Evolutionary conservation across 495 filamentous ascomycete genomes (phyloP).

Genomic region (Aspergillus kassunensis): DNA sequence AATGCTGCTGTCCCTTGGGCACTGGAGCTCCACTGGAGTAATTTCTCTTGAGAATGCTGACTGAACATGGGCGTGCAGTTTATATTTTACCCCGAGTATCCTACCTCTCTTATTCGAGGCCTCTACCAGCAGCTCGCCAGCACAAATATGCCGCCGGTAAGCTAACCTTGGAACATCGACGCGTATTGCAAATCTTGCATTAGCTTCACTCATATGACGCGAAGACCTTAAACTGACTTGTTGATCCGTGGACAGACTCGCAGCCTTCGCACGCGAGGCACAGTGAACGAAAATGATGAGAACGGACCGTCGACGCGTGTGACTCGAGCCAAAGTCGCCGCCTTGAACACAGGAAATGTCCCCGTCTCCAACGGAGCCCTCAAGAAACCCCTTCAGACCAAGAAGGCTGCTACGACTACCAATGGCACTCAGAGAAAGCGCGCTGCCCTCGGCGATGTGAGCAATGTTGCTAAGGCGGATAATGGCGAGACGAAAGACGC

Average conservation of each 20-base stretch:
- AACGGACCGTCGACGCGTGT: conserved; percentile 74
- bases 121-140: conserved; percentile 21
- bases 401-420: conserved; percentile 56
- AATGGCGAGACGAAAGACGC: conserved; percentile 53
- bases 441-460: conserved; percentile 84
- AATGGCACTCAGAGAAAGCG: conserved; percentile 57
- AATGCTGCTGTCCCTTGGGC: conserved; percentile 28
- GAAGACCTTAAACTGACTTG: not conserved
- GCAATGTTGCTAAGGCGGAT: conserved; percentile 84
- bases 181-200: conserved; percentile 11
- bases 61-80: conserved; percentile 20
- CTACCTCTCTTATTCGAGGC: conserved; percentile 27
- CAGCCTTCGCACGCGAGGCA: conserved; percentile 56
- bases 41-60: conserved; percentile 42
- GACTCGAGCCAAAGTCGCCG: conserved; percentile 88
- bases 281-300: conserved; percentile 93
- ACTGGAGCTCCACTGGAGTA: conserved; percentile 38
- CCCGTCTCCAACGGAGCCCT: conserved; percentile 46
- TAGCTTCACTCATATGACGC: not conserved
- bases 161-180: conserved; percentile 23
- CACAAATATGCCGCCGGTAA: conserved; percentile 44
- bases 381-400: conserved; percentile 73
- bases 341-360: conserved; percentile 53
- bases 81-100: conserved; percentile 27
- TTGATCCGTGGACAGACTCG: conserved; percentile 44